Evolutionary conservation across 352 stramenopile species (phyloP).

Genomic region (Globisporangium paroecandrum): DNA sequence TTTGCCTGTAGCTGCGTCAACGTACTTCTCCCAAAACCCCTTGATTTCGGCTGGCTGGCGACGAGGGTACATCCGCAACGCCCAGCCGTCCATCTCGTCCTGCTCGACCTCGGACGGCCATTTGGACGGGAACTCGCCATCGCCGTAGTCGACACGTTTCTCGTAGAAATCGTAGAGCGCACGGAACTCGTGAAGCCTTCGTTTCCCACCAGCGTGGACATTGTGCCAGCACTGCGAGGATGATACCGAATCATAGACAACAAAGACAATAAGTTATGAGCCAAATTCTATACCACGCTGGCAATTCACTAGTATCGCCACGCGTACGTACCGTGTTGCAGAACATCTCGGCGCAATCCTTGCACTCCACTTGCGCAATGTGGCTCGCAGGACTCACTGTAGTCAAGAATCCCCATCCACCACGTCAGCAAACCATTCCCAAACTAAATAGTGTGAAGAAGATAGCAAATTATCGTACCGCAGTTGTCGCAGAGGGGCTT

Average conservation of each 20-base stretch:
- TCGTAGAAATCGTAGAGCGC: constrained; percentile 91
- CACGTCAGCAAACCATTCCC: not conserved
- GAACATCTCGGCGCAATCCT: constrained; percentile 87
- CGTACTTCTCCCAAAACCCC: constrained; percentile 59
- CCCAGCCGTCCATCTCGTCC: constrained; percentile 83
- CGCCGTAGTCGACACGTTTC: constrained; percentile 88
- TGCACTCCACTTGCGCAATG: constrained; percentile 83
- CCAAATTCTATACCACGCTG: not conserved
- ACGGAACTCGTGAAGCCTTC: constrained; percentile 80
- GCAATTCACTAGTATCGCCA: not conserved
- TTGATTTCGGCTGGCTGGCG: constrained; percentile 41
- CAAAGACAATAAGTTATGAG: not conserved
- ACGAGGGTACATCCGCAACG: constrained; percentile 48
- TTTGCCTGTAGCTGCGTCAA: constrained; percentile 33
- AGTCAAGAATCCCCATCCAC: not conserved
- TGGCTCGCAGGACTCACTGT: constrained; percentile 19
- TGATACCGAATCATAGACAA: not conserved
- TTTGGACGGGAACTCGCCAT: constrained; percentile 86
- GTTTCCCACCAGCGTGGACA: constrained; percentile 84
- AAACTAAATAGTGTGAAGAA: not conserved
- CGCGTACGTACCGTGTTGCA: constrained; percentile 56
- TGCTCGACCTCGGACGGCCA: constrained; percentile 90
- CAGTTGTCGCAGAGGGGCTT: constrained; percentile 90
- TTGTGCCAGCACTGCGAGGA: constrained; percentile 72
- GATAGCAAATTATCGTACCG: constrained; percentile 23